Conservation (phyloP, 1,139 yeast species). For the Yamadazyma mexicana region DNA sequence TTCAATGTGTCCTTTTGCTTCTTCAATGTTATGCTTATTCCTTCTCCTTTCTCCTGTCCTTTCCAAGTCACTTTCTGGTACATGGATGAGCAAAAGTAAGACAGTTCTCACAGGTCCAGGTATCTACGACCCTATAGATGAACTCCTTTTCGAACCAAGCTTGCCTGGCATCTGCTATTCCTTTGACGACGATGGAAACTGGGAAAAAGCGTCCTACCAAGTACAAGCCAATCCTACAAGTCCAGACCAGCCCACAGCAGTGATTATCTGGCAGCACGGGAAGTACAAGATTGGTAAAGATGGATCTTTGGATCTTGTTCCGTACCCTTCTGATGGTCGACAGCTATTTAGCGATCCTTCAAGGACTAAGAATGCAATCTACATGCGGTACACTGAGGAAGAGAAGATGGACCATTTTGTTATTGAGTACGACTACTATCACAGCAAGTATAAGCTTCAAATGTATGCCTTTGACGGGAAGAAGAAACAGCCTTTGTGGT, state of each 20-base stretch:
- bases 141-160: conserved; percentile 28
- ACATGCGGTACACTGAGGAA: conserved; percentile 23
- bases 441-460: conserved; percentile 24
- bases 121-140: conserved; percentile 29
- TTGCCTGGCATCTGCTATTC: conserved; percentile 34
- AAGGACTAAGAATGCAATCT: conserved; percentile 19
- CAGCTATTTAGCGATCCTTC: conserved; percentile 33
- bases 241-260: conserved; percentile 30
- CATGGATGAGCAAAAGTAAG: conserved; percentile 29
- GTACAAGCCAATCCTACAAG: conserved; percentile 23
- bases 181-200: conserved; percentile 28
- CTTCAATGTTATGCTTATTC: no score
- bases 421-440: conserved; percentile 22
- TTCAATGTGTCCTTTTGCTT: background rate
- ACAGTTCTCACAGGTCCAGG: conserved; percentile 30
- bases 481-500: conserved; percentile 32
- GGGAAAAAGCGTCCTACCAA: conserved; percentile 30
- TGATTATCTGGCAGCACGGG: conserved; percentile 34
- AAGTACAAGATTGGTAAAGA: conserved; percentile 16
- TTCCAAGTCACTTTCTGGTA: conserved; percentile 20
- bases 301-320: conserved; percentile 21
- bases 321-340: conserved; percentile 30
- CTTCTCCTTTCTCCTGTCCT: no score
- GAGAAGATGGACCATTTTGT: conserved; percentile 22
- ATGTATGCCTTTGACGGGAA: conserved; percentile 28